A percentile compares a stretch with the other conserved stretches of the same genome.
These are phyloP conservation scores for Nevesoporus exiguus DNA, from an alignment of 768 basidiomycete species.

Conservation along the genomic window DNA sequence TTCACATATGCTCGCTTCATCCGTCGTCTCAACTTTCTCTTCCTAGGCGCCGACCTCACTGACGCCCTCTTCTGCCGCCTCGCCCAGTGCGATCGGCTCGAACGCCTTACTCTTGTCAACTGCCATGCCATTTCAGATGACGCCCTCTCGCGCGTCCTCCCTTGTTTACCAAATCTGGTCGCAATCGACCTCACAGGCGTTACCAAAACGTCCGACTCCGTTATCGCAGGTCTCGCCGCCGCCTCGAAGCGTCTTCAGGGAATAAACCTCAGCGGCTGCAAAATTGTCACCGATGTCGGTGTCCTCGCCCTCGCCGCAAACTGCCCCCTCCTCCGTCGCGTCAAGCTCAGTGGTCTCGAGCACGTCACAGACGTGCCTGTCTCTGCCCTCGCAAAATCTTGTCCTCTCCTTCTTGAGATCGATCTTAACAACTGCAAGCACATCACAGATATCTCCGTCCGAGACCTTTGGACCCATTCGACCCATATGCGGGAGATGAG, in stretches of 20 bases:
- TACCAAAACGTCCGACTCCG: constrained; percentile 60
- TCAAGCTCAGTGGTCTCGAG: constrained; percentile 81
- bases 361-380: constrained; percentile 75
- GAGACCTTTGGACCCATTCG: constrained; percentile 80
- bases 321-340: constrained; percentile 78
- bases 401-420: constrained; percentile 88
- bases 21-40: constrained; percentile 85
- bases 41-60: constrained; percentile 62
- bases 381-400: constrained; percentile 68
- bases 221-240: constrained; percentile 67
- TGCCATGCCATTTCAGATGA: constrained; percentile 66
- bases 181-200: constrained; percentile 85
- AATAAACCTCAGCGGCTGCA: constrained; percentile 86
- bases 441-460: constrained; percentile 73
- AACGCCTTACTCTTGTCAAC: constrained; percentile 84
- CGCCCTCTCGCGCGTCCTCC: constrained; percentile 61
- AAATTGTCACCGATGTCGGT: constrained; percentile 71
- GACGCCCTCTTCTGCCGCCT: constrained; percentile 74
- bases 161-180: constrained; percentile 70
- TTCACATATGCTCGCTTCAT: constrained; percentile 89
- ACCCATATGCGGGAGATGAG: constrained; percentile 88
- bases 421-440: constrained; percentile 83
- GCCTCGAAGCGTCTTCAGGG: constrained; percentile 81
- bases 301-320: constrained; percentile 70
- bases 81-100: constrained; percentile 72